Evolutionary conservation across 768 basidiomycete genomes (phyloP).

Genomic region (Lanmaoa rubissima): DNA sequence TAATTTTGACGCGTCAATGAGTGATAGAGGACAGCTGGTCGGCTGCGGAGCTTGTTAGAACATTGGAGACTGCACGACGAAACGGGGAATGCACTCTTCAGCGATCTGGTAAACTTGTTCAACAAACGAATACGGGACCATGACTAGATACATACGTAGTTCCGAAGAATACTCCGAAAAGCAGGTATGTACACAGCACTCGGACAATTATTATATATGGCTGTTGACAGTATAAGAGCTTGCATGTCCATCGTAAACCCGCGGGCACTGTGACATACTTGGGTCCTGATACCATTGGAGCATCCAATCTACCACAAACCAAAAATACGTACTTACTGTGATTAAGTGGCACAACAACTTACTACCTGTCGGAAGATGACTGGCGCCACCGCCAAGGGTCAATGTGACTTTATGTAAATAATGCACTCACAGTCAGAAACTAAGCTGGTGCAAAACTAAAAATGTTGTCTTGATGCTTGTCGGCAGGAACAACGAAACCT

Average conservation of each 20-base stretch:
- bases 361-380: not conserved
- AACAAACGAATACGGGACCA: not conserved
- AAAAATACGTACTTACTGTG: not conserved
- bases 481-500: not conserved
- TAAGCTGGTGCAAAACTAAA: not conserved
- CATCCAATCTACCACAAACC: not conserved
- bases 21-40: not conserved
- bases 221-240: not conserved
- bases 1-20: too few species aligned
- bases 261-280: not conserved
- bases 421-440: not conserved
- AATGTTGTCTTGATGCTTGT: not conserved
- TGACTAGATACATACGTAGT: too few species aligned
- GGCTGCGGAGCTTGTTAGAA: not conserved
- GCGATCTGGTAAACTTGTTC: not conserved
- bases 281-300: not conserved
- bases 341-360: not conserved
- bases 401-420: too few species aligned
- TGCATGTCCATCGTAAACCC: not conserved
- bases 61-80: not conserved
- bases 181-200: not conserved
- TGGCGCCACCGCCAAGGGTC: too few species aligned
- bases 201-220: not conserved
- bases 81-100: not conserved
- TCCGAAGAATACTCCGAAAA: not conserved